Evolutionary conservation across 805 yeast genomes (phyloP).

Genomic region (Lipomyces yamanashiensis): DNA sequence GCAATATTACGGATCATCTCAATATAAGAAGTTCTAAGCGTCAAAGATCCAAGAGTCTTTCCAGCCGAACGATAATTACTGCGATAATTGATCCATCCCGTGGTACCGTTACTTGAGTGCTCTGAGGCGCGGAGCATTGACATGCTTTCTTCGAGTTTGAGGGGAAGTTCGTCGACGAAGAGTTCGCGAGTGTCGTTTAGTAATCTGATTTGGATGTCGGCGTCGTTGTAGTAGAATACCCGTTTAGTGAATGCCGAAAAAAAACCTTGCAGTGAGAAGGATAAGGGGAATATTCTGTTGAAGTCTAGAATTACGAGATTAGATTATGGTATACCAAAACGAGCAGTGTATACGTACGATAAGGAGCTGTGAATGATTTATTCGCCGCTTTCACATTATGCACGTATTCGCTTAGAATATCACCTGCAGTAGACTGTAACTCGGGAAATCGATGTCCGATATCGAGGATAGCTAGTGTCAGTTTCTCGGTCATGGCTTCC

Average conservation of each 20-base stretch:
- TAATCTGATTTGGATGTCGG: conserved; percentile 9
- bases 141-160: conserved; percentile 25
- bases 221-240: conserved; percentile 7
- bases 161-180: conserved; percentile 9
- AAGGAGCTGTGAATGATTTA: conserved; percentile 20
- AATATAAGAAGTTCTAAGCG: conserved; percentile 18
- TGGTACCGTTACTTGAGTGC: not conserved
- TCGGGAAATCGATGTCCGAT: conserved; percentile 41
- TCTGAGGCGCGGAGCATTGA: conserved; percentile 21
- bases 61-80: conserved; percentile 18
- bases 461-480: conserved; percentile 45
- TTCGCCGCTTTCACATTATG: conserved; percentile 36
- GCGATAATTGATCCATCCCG: conserved; percentile 21
- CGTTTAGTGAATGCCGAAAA: conserved; percentile 43
- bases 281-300: conserved; percentile 32
- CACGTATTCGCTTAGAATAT: conserved; percentile 40
- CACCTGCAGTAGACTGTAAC: conserved; percentile 39
- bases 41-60: conserved; percentile 43
- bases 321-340: not conserved
- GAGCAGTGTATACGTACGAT: conserved; percentile 1
- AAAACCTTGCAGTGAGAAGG: conserved; percentile 44
- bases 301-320: conserved; percentile 13
- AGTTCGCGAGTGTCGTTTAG: conserved; percentile 5
- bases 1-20: conserved; percentile 39
- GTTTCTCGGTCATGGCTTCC: conserved; percentile 48